A percentile compares a stretch with the other conserved stretches of the same genome.
Evolutionary conservation across 108 stramenopile genomes (phyloP).

Genomic region (Nannochloropsis granulata): DNA sequence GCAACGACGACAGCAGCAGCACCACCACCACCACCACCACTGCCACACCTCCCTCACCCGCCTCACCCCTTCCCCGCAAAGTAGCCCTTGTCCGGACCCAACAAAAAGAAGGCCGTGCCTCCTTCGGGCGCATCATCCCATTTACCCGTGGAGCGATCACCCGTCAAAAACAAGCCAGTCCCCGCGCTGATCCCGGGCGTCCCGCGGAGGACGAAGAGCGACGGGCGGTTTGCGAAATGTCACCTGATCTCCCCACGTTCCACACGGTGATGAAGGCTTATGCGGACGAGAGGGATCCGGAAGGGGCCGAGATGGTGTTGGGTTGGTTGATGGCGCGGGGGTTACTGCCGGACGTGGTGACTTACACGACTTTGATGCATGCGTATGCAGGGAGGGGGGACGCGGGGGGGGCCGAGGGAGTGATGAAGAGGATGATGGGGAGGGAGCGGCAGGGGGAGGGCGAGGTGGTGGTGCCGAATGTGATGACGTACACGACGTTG

Average conservation of each 20-base stretch:
- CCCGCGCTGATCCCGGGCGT: background rate
- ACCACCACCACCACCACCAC: background rate
- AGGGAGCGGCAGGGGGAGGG: background rate
- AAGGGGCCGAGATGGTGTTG: conserved; percentile 6
- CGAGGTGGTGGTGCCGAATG: background rate
- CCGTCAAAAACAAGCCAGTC: background rate
- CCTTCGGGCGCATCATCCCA: background rate
- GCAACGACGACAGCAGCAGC: background rate
- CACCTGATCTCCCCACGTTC: conserved; percentile 6
- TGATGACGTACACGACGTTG: background rate
- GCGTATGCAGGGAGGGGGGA: conserved; percentile 10
- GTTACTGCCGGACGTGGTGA: conserved; percentile 14
- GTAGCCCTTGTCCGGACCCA: background rate
- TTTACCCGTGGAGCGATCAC: background rate
- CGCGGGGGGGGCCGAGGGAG: background rate
- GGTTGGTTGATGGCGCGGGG: conserved; percentile 4
- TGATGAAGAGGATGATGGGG: background rate
- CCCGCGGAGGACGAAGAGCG: background rate
- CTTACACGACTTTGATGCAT: conserved; percentile 12
- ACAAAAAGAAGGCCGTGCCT: background rate
- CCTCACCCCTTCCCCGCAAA: background rate
- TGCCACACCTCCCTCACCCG: background rate
- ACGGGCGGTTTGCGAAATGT: background rate
- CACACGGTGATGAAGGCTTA: conserved; percentile 23
- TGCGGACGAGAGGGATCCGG: background rate